Percentiles rank a stretch among this genome's conserved stretches.
Conservation (phyloP, 441 rosid genomes). For the Euphorbia schlechtendalii region DNA sequence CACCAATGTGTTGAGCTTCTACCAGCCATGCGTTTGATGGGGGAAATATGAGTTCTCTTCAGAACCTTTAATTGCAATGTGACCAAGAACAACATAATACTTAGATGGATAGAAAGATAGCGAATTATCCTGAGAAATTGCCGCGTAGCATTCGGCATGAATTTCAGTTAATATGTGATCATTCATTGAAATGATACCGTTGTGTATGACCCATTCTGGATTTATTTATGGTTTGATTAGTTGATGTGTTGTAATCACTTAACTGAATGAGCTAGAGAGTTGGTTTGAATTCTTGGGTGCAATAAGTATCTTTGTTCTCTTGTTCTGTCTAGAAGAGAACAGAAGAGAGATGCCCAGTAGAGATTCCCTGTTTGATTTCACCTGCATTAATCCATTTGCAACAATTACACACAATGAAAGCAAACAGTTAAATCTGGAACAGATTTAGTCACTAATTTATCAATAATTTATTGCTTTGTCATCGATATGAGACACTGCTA, state of each 20-base stretch:
- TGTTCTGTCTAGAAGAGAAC: constrained; percentile 39
- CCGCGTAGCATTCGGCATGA: constrained; percentile 46
- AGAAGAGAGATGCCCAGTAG: constrained; percentile 47
- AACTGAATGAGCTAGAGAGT: constrained; percentile 25
- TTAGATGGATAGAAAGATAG: constrained; percentile 16
- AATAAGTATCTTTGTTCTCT: constrained; percentile 33
- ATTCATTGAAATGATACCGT: constrained; percentile 41
- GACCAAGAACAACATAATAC: constrained; percentile 58
- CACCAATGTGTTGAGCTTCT: constrained; percentile 36
- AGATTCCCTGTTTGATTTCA: constrained; percentile 53
- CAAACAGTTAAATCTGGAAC: constrained; percentile 4
- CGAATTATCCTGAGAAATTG: constrained; percentile 11
- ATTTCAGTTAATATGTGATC: constrained; percentile 51
- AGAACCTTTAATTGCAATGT: constrained; percentile 40
- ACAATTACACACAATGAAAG: constrained; percentile 4
- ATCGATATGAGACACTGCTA: neutral
- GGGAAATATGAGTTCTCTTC: constrained; percentile 28
- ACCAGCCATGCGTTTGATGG: constrained; percentile 45
- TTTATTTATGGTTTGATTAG: constrained; percentile 22
- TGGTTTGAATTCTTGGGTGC: constrained; percentile 29
- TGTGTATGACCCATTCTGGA: constrained; percentile 45
- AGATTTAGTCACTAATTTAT: neutral
- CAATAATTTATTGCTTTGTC: neutral
- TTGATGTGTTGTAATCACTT: constrained; percentile 32
- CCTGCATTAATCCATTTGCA: constrained; percentile 33